phyloP scores from a whole-genome alignment of 176 grass and related monocot species.

The Aechmea fasciata region DNA sequence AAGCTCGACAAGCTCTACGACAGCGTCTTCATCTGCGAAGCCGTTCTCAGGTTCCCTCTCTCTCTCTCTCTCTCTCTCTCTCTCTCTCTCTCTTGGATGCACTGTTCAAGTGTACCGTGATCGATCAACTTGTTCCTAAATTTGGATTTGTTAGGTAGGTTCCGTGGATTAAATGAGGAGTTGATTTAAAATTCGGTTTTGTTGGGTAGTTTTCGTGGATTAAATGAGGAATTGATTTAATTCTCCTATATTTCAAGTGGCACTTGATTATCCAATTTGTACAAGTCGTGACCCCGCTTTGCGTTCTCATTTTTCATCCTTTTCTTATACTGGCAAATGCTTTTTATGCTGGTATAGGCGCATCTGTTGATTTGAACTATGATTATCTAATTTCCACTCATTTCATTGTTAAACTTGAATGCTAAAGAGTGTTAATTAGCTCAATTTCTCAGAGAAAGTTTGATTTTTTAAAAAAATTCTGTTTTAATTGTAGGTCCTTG shows the following conservation, averaged over 20 bases:
- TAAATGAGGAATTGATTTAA: too few relatives aligned
- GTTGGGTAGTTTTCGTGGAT: too few relatives aligned
- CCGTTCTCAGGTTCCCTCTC: slow-evolving; percentile 55
- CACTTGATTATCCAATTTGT: neutral
- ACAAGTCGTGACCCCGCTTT: neutral
- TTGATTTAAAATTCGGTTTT: too few relatives aligned
- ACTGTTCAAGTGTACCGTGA: neutral
- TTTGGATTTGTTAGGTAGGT: too few relatives aligned
- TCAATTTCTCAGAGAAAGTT: neutral
- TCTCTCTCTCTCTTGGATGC: neutral
- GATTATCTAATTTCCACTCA: too few relatives aligned
- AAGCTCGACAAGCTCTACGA: slow-evolving; percentile 84
- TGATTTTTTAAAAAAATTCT: neutral
- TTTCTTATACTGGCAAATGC: too few relatives aligned
- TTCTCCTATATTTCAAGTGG: neutral
- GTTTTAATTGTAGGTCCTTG: slow-evolving; percentile 38
- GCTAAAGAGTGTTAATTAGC: neutral
- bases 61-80: too few relatives aligned
- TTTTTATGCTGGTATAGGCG: too few relatives aligned
- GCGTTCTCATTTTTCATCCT: neutral
- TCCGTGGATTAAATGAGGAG: too few relatives aligned
- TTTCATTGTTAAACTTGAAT: neutral
- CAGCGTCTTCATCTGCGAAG: slow-evolving; percentile 87
- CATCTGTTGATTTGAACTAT: too few relatives aligned
- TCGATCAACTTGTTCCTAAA: neutral